Evolutionary conservation across 1,284 basidiomycete genomes (phyloP).

Genomic region (Moniliella sp.): DNA sequence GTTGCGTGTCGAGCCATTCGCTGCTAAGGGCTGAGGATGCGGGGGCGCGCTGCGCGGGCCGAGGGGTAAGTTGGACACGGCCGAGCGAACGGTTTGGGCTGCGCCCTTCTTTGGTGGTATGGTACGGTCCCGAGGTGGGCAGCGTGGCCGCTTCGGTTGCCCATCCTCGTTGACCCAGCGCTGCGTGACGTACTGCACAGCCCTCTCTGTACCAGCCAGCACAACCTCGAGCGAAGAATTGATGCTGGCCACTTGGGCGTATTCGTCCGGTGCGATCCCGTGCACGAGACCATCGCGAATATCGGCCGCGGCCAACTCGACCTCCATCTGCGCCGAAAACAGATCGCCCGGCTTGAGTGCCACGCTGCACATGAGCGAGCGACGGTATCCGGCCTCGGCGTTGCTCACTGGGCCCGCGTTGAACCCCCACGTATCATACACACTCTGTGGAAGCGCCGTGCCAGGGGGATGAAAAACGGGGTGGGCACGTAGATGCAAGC

Average conservation of each 20-base stretch:
- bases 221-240: conserved; percentile 28
- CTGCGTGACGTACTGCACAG: conserved; percentile 27
- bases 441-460: no score
- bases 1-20: conserved; percentile 2
- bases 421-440: no score
- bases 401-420: no score
- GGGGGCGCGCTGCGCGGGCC: conserved; percentile 11
- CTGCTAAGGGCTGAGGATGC: background rate
- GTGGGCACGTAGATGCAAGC: no score
- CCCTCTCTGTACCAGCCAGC: conserved; percentile 22
- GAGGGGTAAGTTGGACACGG: conserved; percentile 18
- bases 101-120: conserved; percentile 16
- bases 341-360: conserved; percentile 23
- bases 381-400: conserved; percentile 12
- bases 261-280: conserved; percentile 19
- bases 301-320: conserved; percentile 10
- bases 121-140: conserved; percentile 27
- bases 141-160: conserved; percentile 29
- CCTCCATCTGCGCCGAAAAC: conserved; percentile 12
- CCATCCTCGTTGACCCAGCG: conserved; percentile 11
- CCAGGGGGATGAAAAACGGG: no score
- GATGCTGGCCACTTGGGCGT: conserved; percentile 28
- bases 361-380: conserved; percentile 25
- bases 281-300: conserved; percentile 16
- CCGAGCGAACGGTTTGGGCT: conserved; percentile 9